Evolutionary conservation across 345 rosid genomes (phyloP), one percentile per base, ranked within the genome.

Genomic region (Kernera saxatilis): DNA sequence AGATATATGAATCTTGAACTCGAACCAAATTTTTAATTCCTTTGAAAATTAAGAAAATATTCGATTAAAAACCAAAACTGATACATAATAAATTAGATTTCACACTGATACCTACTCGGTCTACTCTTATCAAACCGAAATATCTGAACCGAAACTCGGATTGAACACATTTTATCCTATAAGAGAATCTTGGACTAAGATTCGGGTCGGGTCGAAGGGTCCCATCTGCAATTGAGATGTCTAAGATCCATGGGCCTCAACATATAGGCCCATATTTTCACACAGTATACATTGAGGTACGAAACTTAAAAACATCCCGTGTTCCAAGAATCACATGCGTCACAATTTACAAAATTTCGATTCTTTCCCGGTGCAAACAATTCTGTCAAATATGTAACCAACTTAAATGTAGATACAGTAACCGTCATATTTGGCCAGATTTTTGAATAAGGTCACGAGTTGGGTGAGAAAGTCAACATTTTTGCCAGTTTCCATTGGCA

Each of bases 401-500:
- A 26, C 41, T 6, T 41, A 11, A 33, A 40, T 41, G 53, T 14
- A 23, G 15, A 30, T 12, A 17, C 56, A 64, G 25, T 44, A 26
- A 72, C 41, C 58, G 40, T 17, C 18, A 5, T 17, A 2, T 43
- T 9, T 19, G 2, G 21, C 43, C 30, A 67, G 23, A 18, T 67
- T 32, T 6, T 2, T 5, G 19, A 35, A 67, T 53, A 40, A 48
- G 15, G 56, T 23, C 30, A 13, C 6, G 48, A 11, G 10, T 61
- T 3, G 5, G 49, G 23, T 41, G 46, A 55, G n/a, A 27, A 33
- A 59, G 39, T 63, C 58, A 78, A 48, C 82, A 69, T 39, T 79
- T 78, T 58, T 52, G 81, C 97, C 97, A 90, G 56, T 64, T 74
- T 57, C 96, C 97, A 43, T 72, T 65, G 5, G 52, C 71, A 6